phyloP scores from a whole-genome alignment of 169 alveolate genomes.

The Haemoproteus tartakovskyi region DNA sequence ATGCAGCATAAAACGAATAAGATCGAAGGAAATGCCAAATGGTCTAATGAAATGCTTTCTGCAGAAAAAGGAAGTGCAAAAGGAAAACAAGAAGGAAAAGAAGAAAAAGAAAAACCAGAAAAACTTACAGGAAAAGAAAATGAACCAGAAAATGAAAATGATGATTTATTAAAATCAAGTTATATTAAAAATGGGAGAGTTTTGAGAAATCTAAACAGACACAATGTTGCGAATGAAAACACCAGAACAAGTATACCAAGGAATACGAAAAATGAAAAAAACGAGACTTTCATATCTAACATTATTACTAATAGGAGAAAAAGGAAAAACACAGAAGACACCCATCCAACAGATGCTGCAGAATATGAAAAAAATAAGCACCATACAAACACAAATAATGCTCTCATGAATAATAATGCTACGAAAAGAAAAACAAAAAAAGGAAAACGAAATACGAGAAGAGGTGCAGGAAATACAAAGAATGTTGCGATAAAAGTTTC shows the following conservation, averaged over 20 bases:
- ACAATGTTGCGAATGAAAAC: slow-evolving; percentile 1
- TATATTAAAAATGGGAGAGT: slow-evolving; percentile 19
- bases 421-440: neutral
- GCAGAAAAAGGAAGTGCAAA: neutral
- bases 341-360: too few species aligned
- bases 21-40: too few species aligned
- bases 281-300: slow-evolving; percentile 1
- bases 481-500: neutral
- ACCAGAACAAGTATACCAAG: neutral
- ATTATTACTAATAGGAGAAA: neutral
- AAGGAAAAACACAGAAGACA: too few species aligned
- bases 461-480: neutral
- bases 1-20: too few species aligned
- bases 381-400: neutral
- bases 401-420: neutral
- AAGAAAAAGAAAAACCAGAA: neutral
- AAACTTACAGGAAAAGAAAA: neutral
- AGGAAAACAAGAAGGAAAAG: neutral
- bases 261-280: neutral
- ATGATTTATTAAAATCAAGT: neutral
- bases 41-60: neutral
- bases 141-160: neutral
- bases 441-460: neutral
- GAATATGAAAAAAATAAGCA: neutral
- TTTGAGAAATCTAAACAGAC: slow-evolving; percentile 18